Evolutionary conservation across 2,329 filamentous ascomycete species (phyloP).

Genomic region (Calonectria henricotiae): DNA sequence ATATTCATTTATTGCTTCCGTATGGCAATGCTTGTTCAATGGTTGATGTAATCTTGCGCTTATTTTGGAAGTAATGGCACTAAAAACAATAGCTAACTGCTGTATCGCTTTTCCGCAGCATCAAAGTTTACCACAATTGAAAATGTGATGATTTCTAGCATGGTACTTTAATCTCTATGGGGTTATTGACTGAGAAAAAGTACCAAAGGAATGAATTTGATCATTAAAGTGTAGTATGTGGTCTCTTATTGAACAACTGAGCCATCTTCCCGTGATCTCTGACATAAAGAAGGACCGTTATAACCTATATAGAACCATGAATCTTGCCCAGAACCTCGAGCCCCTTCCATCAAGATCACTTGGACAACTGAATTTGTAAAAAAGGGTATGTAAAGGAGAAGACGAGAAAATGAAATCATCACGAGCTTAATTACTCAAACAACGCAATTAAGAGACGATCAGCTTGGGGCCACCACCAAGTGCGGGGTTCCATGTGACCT

Average conservation of each 20-base stretch:
- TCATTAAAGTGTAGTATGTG: neutral
- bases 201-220: neutral
- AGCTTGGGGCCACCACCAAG: constrained; percentile 41
- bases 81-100: no score
- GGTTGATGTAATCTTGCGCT: neutral
- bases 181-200: no score
- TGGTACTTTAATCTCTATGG: no score
- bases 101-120: no score
- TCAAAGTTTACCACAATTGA: neutral
- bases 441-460: constrained; percentile 33
- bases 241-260: neutral
- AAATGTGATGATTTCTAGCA: neutral
- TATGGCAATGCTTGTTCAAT: neutral
- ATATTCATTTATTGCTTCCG: neutral
- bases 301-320: constrained; percentile 1
- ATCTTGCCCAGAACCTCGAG: neutral
- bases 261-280: neutral
- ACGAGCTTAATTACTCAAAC: neutral
- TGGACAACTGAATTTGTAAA: neutral
- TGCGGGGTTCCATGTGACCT: constrained; percentile 39
- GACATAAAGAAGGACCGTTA: neutral
- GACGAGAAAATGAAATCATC: constrained; percentile 19
- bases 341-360: neutral
- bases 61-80: neutral
- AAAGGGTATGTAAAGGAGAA: constrained; percentile 1